Base-by-base conservation (phyloP, 1,139 yeast species). In the Suhomyces terraborum region DNA sequence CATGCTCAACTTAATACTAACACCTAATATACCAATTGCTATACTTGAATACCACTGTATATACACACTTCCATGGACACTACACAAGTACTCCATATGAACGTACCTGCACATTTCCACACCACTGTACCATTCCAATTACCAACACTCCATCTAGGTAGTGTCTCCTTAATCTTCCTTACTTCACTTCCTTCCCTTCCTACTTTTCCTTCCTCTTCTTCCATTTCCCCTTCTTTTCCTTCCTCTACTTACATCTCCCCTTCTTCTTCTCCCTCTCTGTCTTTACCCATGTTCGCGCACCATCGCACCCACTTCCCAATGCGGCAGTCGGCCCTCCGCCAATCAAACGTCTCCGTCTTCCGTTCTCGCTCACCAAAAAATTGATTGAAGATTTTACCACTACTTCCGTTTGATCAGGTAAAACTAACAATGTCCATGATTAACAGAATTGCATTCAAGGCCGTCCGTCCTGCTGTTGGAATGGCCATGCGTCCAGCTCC, bases 391-490 rank as follows among this genome's bases (percentile, higher is more conserved):
- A 36, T 23, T 37, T 38, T 37, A 14, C 37, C 25, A 13, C 34
- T 30, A 24, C 31, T 18, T 14, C 41, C 32, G 35, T 35, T 35
- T 28, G 36, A 33, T 38, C 41, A 38, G 41, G 41, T 33, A 23
- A 33, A 28, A 9, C 24, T 43, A 36, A 50, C 43, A 49, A 70
- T 69, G 75, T 69, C 75, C 56, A 66, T 70, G 67, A 63, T 73
- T 56, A 68, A 66, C 62, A 72, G 73, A 68, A 62, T 70, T 59
- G 75, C 75, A 56, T 61, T 70, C 56, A 72, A 70, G 64, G 69
- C 73, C 50, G 65, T 71, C 54, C 64, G 64, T 48, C 73, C 74
- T 50, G 60, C 66, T 47, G 54, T 56, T 40, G 65, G 67, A 48
- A 50, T 64, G 64, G 71, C 72, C 45, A 49, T 62, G 49, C 75